Conservation (phyloP, 176 grass and related monocot species). For the Oryza punctata region DNA sequence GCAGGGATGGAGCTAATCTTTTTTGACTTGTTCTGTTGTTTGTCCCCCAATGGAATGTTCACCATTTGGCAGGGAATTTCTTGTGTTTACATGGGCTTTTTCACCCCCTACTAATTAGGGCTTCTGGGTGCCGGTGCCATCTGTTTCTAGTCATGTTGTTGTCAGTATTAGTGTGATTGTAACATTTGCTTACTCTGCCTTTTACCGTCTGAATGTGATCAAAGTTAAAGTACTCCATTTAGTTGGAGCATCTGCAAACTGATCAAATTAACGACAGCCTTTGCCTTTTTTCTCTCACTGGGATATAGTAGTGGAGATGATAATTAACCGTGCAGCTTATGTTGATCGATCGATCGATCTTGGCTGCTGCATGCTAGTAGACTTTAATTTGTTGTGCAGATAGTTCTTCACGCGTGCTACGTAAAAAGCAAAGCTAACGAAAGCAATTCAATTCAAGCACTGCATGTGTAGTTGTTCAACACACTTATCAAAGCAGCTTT, state of each 20-base stretch:
- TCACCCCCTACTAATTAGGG: background rate
- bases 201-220: background rate
- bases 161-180: slow-evolving; percentile 2
- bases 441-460: background rate
- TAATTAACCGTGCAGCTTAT: slow-evolving; percentile 36
- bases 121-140: background rate
- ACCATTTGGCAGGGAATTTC: slow-evolving; percentile 34
- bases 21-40: slow-evolving; percentile 34
- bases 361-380: slow-evolving; percentile 1
- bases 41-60: slow-evolving; percentile 36
- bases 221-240: background rate
- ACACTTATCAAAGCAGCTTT: background rate
- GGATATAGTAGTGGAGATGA: background rate
- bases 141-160: slow-evolving; percentile 11
- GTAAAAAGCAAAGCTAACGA: background rate
- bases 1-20: background rate
- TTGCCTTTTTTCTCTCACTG: background rate
- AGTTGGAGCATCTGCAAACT: background rate
- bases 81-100: slow-evolving; percentile 41
- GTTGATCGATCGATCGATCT: slow-evolving; percentile 29
- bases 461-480: background rate
- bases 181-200: background rate
- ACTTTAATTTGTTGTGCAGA: background rate
- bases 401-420: slow-evolving; percentile 47
- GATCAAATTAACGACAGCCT: background rate